Evolutionary conservation across 2,329 filamentous ascomycete species (phyloP).

Genomic region (Tolypocladium pustulatum): DNA sequence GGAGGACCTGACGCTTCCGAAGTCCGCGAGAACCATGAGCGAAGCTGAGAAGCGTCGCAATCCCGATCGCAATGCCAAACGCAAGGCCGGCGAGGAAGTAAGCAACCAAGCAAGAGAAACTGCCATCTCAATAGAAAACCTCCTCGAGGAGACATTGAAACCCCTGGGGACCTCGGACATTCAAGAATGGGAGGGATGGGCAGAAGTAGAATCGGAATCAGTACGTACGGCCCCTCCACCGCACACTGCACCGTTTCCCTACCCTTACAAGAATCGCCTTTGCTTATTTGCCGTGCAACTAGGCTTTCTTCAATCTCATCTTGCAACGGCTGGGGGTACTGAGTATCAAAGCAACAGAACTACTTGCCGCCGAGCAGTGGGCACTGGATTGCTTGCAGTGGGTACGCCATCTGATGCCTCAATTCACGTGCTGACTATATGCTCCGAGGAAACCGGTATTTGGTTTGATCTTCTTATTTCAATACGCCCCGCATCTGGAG

Average conservation of each 20-base stretch:
- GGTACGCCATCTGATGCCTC: neutral
- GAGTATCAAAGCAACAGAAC: conserved; percentile 64
- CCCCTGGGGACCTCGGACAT: conserved; percentile 42
- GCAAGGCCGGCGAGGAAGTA: conserved; percentile 28
- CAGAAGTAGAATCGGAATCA: conserved; percentile 84
- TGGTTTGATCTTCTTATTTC: conserved; percentile 83
- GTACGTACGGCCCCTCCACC: conserved; percentile 34
- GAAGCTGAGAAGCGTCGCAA: conserved; percentile 21
- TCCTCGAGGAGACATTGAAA: conserved; percentile 34
- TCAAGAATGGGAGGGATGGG: conserved; percentile 59
- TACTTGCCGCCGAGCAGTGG: conserved; percentile 61
- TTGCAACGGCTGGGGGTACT: conserved; percentile 67
- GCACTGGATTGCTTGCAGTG: conserved; percentile 54
- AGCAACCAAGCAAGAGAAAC: conserved; percentile 7
- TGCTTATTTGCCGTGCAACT: neutral
- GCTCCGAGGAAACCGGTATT: conserved; percentile 57
- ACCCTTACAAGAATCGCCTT: neutral
- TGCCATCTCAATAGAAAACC: conserved; percentile 22
- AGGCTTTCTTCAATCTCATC: conserved; percentile 82
- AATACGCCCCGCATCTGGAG: conserved; percentile 40
- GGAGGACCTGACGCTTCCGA: neutral
- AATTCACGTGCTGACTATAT: neutral
- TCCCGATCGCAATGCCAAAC: conserved; percentile 36
- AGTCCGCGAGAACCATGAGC: conserved; percentile 4
- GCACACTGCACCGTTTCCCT: too few species aligned